These are phyloP conservation scores for Mycocentrospora acerina DNA, from an alignment of 2,329 filamentous ascomycete genomes.

Conservation along the genomic window DNA sequence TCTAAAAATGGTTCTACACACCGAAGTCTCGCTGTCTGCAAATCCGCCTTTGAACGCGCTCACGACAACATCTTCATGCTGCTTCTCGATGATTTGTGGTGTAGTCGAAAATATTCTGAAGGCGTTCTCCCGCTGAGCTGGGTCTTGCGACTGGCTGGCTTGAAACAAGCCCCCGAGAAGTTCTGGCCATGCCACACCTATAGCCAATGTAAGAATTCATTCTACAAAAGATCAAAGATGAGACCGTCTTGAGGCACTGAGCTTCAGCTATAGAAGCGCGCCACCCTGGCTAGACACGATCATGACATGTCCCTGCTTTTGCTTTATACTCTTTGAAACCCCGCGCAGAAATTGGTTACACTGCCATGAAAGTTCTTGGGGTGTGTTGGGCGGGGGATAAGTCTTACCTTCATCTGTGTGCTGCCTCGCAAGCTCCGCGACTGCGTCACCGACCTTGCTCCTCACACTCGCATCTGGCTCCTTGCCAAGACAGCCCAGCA, in stretches of 20 bases:
- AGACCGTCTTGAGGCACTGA: no score
- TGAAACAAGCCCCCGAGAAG: conserved; percentile 83
- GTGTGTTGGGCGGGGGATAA: background rate
- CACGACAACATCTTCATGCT: conserved; percentile 89
- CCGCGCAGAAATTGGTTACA: conserved; percentile 6
- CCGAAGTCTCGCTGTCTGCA: conserved; percentile 79
- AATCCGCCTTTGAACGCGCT: conserved; percentile 89
- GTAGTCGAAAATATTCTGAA: conserved; percentile 96
- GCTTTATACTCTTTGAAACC: no score
- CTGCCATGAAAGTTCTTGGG: background rate
- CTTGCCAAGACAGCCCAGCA: conserved; percentile 72
- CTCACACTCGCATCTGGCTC: conserved; percentile 75
- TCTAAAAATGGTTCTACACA: conserved; percentile 42
- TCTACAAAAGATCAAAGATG: no score
- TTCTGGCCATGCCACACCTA: conserved; percentile 86
- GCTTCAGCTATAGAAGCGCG: no score
- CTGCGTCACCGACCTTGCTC: conserved; percentile 97
- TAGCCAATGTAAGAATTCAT: conserved; percentile 2
- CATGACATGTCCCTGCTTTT: no score
- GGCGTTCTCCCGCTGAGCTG: conserved; percentile 84
- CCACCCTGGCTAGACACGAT: no score
- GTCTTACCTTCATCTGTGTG: conserved; percentile 85
- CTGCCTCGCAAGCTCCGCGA: conserved; percentile 92
- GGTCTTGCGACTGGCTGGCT: conserved; percentile 81
- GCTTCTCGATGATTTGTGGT: conserved; percentile 91